phyloP scores from a whole-genome alignment of 2,329 filamentous ascomycete genomes.

The Orbilia blumenaviensis region DNA sequence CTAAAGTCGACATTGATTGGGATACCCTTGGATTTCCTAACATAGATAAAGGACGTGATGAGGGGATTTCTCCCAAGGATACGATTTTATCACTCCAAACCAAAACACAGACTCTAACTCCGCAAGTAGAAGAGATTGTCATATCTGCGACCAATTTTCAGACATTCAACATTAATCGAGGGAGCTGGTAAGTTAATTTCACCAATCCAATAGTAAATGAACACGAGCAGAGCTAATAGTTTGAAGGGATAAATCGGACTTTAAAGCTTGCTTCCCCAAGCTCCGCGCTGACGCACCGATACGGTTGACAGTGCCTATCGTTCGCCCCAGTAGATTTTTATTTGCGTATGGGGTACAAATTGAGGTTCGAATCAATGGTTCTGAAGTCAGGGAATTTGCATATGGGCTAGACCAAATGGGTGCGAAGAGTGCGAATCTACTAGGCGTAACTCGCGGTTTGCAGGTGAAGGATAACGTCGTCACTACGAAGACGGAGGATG shows the following conservation, averaged over 20 bases:
- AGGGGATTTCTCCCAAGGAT: constrained; percentile 9
- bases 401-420: background rate
- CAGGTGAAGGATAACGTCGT: background rate
- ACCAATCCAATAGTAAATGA: background rate
- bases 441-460: background rate
- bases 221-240: background rate
- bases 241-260: constrained; percentile 21
- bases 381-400: constrained; percentile 11
- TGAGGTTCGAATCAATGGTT: background rate
- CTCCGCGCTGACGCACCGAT: constrained; percentile 31
- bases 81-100: constrained; percentile 15
- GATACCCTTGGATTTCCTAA: constrained; percentile 30
- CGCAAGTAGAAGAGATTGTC: constrained; percentile 21
- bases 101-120: constrained; percentile 3
- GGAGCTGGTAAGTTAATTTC: constrained; percentile 6
- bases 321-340: constrained; percentile 11
- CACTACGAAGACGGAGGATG: background rate
- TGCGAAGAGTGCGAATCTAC: background rate
- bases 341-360: constrained; percentile 31
- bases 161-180: constrained; percentile 10
- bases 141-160: constrained; percentile 10
- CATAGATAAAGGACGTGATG: background rate
- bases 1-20: constrained; percentile 2
- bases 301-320: background rate
- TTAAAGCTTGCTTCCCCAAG: constrained; percentile 7